Evolutionary conservation across 148 eudicot species (phyloP), one percentile per base, ranked within the genome.

Genomic region (Camellia granthamiana): DNA sequence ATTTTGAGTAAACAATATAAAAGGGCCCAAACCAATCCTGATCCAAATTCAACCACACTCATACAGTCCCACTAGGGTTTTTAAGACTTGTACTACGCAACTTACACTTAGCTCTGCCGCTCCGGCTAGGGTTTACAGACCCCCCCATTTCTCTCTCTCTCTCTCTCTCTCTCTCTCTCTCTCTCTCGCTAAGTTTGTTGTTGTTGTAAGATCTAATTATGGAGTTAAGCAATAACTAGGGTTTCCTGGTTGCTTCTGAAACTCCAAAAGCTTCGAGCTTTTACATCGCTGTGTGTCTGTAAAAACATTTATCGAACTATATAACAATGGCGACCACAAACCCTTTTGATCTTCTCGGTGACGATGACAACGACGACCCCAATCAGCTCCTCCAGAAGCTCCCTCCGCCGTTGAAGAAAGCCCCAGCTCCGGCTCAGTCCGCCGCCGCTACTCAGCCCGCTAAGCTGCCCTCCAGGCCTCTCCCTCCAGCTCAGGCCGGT

Each of bases 401-500:
- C 30, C 82, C 41, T 66, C 62, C 68, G 58, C 66, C 80, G 41
- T 69, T 78, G n/a, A 67, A 75, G 86, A 84, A 79, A 23, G 58
- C 82, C 43, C 64, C 78, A 6, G 66, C 82, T 55, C 80, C 69
- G 49, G 74, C 86, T 10, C 61, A 81, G 3, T 64, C 79, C 6
- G 79, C 76, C 16, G 74, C 81, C 14, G 54, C 80, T 47, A 61
- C 84, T 64, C 80, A 82, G 84, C 69, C 87, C 5, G 88, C 87
- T 1, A 90, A 88, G 80, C 79, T 88, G 3, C 89, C 93, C 11
- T 49, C 88, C 59, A 88, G 88, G 83, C 91, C 91, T 5, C 80
- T 81, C 13, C 93, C 91, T 62, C 93, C 91, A 52, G 21, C 93
- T 73, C 85, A 85, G 80, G 88, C 87, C 70, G 92, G 91, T 90